phyloP scores from a whole-genome alignment of 768 basidiomycete species.

The Boletellus ananas region DNA sequence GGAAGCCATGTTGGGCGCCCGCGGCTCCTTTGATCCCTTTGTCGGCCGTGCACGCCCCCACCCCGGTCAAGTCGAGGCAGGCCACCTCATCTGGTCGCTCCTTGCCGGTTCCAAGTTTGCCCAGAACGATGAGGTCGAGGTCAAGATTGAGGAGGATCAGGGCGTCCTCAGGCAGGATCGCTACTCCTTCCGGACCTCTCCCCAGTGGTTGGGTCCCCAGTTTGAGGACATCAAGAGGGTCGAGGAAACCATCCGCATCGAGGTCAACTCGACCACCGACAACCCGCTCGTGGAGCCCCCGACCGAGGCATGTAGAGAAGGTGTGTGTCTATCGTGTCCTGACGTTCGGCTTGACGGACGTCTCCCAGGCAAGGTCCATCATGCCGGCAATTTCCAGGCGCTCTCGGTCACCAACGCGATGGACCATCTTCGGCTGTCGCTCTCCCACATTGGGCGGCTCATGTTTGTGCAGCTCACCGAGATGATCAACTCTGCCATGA shows the following conservation, averaged over 20 bases:
- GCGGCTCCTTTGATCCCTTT: constrained; percentile 72
- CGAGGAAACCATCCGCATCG: constrained; percentile 58
- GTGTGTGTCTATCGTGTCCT: constrained; percentile 2
- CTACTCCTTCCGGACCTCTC: constrained; percentile 59
- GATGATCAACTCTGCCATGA: constrained; percentile 56
- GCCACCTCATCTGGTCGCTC: constrained; percentile 63
- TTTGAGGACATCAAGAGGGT: constrained; percentile 74
- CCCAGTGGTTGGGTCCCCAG: constrained; percentile 85
- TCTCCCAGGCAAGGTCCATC: constrained; percentile 51
- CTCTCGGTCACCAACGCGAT: constrained; percentile 82
- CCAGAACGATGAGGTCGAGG: constrained; percentile 66
- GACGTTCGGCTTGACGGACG: not conserved
- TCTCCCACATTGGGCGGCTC: constrained; percentile 70
- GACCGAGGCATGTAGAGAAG: constrained; percentile 43
- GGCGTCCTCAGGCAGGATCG: constrained; percentile 80
- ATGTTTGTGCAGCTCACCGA: constrained; percentile 61
- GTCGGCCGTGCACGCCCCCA: constrained; percentile 76
- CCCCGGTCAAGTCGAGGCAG: constrained; percentile 79
- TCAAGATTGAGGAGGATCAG: constrained; percentile 65
- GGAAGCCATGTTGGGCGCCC: constrained; percentile 74
- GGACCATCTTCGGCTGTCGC: constrained; percentile 76
- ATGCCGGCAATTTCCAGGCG: constrained; percentile 90
- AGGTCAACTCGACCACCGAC: constrained; percentile 87
- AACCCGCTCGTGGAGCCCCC: constrained; percentile 85
- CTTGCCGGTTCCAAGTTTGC: constrained; percentile 69